phyloP scores from a whole-genome alignment of 495 filamentous ascomycete genomes.

The Amorphotheca resinae region DNA sequence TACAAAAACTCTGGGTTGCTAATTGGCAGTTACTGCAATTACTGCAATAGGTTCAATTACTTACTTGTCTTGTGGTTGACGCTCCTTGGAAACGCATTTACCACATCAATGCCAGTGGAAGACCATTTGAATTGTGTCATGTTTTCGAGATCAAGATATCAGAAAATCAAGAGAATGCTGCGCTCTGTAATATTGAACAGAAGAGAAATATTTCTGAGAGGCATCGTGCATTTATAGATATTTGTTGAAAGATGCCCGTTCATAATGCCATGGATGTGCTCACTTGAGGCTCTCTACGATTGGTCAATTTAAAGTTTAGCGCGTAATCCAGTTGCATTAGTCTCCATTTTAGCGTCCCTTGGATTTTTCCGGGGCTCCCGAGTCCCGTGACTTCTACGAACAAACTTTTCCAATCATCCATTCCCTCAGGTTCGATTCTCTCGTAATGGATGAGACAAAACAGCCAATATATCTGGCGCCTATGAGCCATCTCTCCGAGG shows the following conservation, averaged over 20 bases:
- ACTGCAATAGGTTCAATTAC: constrained; percentile 10
- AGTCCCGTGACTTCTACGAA: neutral
- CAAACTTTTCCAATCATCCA: neutral
- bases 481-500: constrained; percentile 4
- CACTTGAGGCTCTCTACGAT: neutral
- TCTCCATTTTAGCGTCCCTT: neutral
- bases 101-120: constrained; percentile 32
- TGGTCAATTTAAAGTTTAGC: neutral
- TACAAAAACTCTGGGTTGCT: neutral
- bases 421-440: neutral
- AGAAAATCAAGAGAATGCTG: neutral
- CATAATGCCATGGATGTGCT: neutral
- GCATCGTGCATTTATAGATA: neutral
- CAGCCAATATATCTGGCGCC: neutral
- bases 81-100: constrained; percentile 26
- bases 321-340: neutral
- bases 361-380: neutral
- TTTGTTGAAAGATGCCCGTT: neutral
- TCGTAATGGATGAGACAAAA: neutral
- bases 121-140: constrained; percentile 1
- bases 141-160: neutral
- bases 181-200: neutral
- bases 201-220: neutral
- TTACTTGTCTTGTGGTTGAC: constrained; percentile 26
- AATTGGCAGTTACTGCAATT: too few relatives aligned